Percentiles rank a stretch among this genome's conserved stretches.
phyloP scores from a whole-genome alignment of 768 basidiomycete species.

The Termitomyces sp. region DNA sequence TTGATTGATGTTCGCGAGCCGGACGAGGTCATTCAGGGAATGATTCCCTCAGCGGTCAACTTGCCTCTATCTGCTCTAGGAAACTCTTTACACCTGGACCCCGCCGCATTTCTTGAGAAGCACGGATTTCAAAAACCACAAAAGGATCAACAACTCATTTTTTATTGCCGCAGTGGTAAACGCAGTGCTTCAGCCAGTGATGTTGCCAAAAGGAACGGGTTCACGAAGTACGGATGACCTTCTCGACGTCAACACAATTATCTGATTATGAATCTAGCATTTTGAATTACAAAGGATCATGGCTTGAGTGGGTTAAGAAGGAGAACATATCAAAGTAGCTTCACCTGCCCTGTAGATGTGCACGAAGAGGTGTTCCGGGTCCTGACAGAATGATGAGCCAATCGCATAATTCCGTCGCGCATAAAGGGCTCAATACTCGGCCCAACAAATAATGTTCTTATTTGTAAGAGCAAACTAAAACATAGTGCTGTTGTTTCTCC shows the following conservation, averaged over 20 bases:
- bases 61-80: constrained; percentile 78
- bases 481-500: background rate
- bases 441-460: constrained; percentile 10
- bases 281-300: constrained; percentile 81
- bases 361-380: background rate
- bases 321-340: constrained; percentile 27
- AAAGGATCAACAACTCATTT: constrained; percentile 69
- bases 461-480: background rate
- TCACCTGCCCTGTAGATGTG: background rate
- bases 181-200: constrained; percentile 80
- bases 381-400: constrained; percentile 23
- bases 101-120: constrained; percentile 52
- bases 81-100: constrained; percentile 52
- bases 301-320: constrained; percentile 78
- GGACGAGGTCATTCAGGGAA: constrained; percentile 85
- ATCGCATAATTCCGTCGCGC: constrained; percentile 42
- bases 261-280: constrained; percentile 29
- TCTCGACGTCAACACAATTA: constrained; percentile 1
- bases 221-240: constrained; percentile 52
- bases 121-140: constrained; percentile 74
- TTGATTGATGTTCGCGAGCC: constrained; percentile 92
- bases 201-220: constrained; percentile 77
- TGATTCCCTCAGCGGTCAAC: constrained; percentile 90
- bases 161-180: constrained; percentile 89
- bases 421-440: constrained; percentile 37